Evolutionary conservation across 2,329 filamentous ascomycete species (phyloP).

Genomic region (Hymenotorrendiella dingleyae): DNA sequence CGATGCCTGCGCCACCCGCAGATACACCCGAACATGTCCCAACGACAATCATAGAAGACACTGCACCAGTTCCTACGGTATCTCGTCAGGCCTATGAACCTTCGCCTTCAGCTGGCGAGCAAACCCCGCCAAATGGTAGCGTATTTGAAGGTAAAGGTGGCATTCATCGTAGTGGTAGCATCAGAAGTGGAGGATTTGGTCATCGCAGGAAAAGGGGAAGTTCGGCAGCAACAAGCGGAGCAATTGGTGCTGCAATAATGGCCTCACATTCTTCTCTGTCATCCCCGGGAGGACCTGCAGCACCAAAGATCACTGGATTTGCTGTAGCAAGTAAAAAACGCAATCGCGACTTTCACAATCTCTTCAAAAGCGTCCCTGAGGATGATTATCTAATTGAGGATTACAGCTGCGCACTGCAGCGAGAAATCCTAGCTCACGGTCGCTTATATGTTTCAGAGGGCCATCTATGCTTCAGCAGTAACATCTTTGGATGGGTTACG

Average conservation of each 20-base stretch:
- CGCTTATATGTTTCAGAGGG: slow-evolving; percentile 94
- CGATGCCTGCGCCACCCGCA: slow-evolving; percentile 5
- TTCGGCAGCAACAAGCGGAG: slow-evolving; percentile 56
- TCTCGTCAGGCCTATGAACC: slow-evolving; percentile 49
- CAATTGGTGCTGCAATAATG: slow-evolving; percentile 64
- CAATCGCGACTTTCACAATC: slow-evolving; percentile 87
- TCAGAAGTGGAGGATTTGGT: slow-evolving; percentile 51
- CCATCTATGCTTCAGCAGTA: slow-evolving; percentile 97
- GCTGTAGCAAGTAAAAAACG: slow-evolving; percentile 94
- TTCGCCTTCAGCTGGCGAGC: slow-evolving; percentile 45
- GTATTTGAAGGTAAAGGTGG: slow-evolving; percentile 56
- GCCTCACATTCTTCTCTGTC: slow-evolving; percentile 66
- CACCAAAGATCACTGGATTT: slow-evolving; percentile 84
- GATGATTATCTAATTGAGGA: slow-evolving; percentile 98
- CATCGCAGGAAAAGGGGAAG: slow-evolving; percentile 73
- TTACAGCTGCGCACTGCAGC: slow-evolving; percentile 92
- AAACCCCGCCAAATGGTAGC: slow-evolving; percentile 60
- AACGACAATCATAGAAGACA: slow-evolving; percentile 21
- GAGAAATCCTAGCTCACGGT: slow-evolving; percentile 91
- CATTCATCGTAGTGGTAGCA: slow-evolving; percentile 52
- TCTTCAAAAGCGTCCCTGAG: slow-evolving; percentile 95
- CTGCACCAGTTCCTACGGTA: slow-evolving; percentile 7
- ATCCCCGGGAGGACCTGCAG: slow-evolving; percentile 47
- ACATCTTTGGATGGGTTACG: slow-evolving; percentile 96
- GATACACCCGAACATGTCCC: slow-evolving; percentile 19